phyloP scores from a whole-genome alignment of 495 filamentous ascomycete genomes.

The Penicillium egyptiacum region DNA sequence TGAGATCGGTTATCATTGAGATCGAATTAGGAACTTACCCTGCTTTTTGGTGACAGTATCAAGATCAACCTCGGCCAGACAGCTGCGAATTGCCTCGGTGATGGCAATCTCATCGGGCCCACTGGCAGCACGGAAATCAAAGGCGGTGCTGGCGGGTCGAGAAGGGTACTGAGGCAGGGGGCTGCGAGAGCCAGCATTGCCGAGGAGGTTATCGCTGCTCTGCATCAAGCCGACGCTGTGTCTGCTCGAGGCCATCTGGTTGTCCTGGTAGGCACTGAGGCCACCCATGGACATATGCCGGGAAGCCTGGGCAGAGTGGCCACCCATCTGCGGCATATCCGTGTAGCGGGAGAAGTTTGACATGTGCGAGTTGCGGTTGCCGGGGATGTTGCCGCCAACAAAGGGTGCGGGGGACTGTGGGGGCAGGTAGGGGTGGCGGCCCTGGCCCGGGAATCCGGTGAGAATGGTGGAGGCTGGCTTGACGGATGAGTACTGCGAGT shows the following conservation, averaged over 20 bases:
- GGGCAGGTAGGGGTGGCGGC: conserved; percentile 67
- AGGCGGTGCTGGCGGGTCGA: conserved; percentile 62
- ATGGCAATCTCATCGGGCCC: conserved; percentile 75
- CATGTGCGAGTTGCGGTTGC: conserved; percentile 57
- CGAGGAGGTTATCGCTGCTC: conserved; percentile 63
- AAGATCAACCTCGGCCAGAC: conserved; percentile 86
- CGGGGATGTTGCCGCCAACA: conserved; percentile 47
- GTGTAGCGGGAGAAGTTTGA: conserved; percentile 56
- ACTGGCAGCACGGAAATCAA: conserved; percentile 66
- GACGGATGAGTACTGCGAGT: conserved; percentile 91
- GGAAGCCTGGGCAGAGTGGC: conserved; percentile 39
- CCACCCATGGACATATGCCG: conserved; percentile 64
- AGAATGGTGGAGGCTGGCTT: conserved; percentile 91
- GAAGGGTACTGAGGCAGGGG: conserved; percentile 49
- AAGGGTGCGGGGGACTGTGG: conserved; percentile 76
- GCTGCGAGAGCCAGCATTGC: conserved; percentile 52
- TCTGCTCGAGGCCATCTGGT: conserved; percentile 45
- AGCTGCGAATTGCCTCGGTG: conserved; percentile 75
- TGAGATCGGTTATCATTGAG: not conserved
- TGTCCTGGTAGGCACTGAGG: conserved; percentile 57
- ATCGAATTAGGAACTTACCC: conserved; percentile 42
- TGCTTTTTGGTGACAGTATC: conserved; percentile 99
- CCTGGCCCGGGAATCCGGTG: conserved; percentile 74
- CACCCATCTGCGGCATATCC: conserved; percentile 43
- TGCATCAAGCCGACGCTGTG: conserved; percentile 51